A percentile compares a stretch with the other conserved stretches of the same genome.
phyloP scores from a whole-genome alignment of 352 stramenopile species.

The Phytophthora podocarpi region DNA sequence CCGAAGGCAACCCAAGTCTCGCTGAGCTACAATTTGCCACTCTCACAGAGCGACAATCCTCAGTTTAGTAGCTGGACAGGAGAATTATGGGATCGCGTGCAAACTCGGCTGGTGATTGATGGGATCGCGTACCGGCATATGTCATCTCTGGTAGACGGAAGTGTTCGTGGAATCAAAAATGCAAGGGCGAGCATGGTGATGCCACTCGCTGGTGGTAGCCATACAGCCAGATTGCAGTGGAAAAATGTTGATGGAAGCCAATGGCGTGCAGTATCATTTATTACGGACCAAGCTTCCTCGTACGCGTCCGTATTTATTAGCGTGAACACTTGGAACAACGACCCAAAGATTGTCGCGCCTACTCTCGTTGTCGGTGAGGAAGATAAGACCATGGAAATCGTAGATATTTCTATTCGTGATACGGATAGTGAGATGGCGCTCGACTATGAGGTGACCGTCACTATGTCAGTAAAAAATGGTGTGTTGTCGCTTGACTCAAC shows the following conservation, averaged over 20 bases:
- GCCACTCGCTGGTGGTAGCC: conserved; percentile 52
- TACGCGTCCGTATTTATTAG: conserved; percentile 75
- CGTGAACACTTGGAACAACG: conserved; percentile 75
- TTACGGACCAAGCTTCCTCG: conserved; percentile 67
- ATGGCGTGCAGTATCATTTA: conserved; percentile 73
- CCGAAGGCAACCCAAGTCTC: conserved; percentile 57
- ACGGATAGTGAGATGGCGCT: conserved; percentile 51
- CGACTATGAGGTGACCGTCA: conserved; percentile 67
- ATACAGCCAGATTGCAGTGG: conserved; percentile 75
- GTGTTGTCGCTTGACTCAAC: conserved; percentile 57
- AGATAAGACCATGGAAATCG: conserved; percentile 52
- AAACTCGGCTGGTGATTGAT: conserved; percentile 70
- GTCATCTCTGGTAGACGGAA: conserved; percentile 70
- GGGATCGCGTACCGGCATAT: conserved; percentile 71
- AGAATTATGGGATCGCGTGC: conserved; percentile 56
- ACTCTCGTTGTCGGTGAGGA: conserved; percentile 44
- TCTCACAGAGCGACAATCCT: conserved; percentile 76
- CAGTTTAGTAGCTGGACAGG: conserved; percentile 58
- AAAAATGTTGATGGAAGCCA: conserved; percentile 73
- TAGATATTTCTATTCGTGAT: conserved; percentile 52
- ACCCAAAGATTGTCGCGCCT: conserved; percentile 55
- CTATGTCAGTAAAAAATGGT: conserved; percentile 60
- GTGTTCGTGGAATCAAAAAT: conserved; percentile 75
- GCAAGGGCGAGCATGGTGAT: conserved; percentile 71
- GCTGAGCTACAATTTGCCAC: conserved; percentile 76